phyloP scores from a whole-genome alignment of 2,329 filamentous ascomycete species.

The Chrysoporthe austroafricana region DNA sequence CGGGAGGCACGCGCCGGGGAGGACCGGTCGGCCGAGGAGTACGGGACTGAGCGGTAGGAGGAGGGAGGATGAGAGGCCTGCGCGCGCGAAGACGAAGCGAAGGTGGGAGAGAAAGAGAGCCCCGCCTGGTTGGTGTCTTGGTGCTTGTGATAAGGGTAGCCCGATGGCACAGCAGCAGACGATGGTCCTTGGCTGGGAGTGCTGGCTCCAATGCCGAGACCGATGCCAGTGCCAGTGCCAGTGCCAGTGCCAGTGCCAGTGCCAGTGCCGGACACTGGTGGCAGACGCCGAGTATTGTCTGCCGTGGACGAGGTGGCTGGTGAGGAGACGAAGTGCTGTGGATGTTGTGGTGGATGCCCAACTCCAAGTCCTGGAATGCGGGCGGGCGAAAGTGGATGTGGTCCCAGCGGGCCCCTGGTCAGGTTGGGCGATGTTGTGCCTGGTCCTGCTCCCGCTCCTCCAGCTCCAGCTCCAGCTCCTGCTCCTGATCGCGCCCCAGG shows the following conservation, averaged over 20 bases:
- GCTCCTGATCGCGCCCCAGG: neutral
- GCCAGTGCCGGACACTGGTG: constrained; percentile 27
- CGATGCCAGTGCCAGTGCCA: constrained; percentile 22
- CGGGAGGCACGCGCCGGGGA: constrained; percentile 8
- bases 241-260: constrained; percentile 25
- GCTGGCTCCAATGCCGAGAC: neutral
- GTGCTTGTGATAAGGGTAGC: constrained; percentile 1
- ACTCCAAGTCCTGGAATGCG: constrained; percentile 5
- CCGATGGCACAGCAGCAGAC: constrained; percentile 21
- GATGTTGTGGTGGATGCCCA: constrained; percentile 17
- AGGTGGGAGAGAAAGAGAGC: neutral
- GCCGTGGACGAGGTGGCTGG: constrained; percentile 20
- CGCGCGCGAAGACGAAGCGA: neutral
- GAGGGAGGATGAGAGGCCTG: neutral
- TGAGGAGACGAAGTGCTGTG: constrained; percentile 4
- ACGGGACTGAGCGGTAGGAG: constrained; percentile 4
- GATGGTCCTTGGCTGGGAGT: constrained; percentile 9
- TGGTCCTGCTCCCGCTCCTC: neutral
- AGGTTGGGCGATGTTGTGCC: neutral
- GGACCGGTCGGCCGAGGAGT: constrained; percentile 3
- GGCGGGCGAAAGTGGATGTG: constrained; percentile 12
- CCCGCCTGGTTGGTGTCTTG: constrained; percentile 11
- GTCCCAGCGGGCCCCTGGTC: constrained; percentile 1
- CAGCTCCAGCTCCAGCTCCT: neutral
- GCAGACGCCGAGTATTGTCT: constrained; percentile 28